Base-by-base conservation (phyloP, 306 rosid species). In the Quercus gilva region DNA sequence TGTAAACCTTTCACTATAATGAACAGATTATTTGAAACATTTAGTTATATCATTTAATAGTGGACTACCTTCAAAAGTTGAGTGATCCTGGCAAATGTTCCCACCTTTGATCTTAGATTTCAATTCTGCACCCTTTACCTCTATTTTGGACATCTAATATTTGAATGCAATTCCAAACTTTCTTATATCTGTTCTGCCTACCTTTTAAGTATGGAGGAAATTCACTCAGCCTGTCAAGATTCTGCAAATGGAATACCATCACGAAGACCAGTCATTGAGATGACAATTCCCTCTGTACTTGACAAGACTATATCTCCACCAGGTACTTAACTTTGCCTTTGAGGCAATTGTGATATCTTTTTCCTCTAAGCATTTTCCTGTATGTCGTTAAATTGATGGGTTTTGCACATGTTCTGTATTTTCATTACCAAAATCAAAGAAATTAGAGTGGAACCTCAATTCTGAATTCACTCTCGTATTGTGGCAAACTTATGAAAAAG, bases 221-320 rank as follows among this genome's bases (percentile, higher is more conserved):
- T 94, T 87, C 90, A 88, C 79, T 83, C 84, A 19, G 98, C 97
- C 55, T 91, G 87, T 85, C 91, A 86, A 84, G 98, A 94, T 83
- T 86, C 97, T n/a, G 84, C 49, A 70, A 91, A 88, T 79, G 97
- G 97, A 77, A 78, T 86, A 71, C 97, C 99, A 60, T 94, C 99
- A 14, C 76, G 79, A 77, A 88, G 95, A 80, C 99, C 94, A 2
- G 72, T 94, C 68, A 92, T 92, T 31, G 99, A 94, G 90, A 94
- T 94, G 97, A 87, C 99, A 74, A 92, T 94, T 79, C 97, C 99
- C 75, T 94, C 99, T 28, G 80, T 77, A 63, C 82, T 94, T 56
- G 99, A 94, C 89, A 87, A 87, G 75, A 92, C 97, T 73, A 82
- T 94, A 82, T 92, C 99, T 83, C 97, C 97, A 51, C 92, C 95